Conservation (phyloP, 2,329 filamentous ascomycete species). For the Colletotrichum kahawae region DNA sequence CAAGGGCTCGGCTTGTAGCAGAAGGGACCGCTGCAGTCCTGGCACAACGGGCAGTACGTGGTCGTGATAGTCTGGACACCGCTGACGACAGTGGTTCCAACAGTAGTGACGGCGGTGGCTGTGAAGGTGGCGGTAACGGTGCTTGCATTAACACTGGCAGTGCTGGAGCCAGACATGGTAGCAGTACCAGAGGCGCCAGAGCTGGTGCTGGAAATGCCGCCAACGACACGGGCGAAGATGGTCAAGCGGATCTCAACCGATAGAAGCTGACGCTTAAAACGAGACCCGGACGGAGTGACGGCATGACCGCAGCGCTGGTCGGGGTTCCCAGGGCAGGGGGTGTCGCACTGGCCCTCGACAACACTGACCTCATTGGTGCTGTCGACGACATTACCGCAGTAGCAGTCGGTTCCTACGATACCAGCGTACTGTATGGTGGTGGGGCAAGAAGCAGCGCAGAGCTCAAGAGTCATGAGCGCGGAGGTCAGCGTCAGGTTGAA, state of each 20-base stretch:
- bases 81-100: neutral
- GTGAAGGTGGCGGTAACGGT: conserved; percentile 1
- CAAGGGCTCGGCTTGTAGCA: neutral
- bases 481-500: conserved; percentile 24
- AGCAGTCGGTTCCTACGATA: conserved; percentile 16
- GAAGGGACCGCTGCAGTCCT: neutral
- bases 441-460: conserved; percentile 29
- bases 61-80: neutral
- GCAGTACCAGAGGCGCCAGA: neutral
- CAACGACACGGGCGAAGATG: neutral
- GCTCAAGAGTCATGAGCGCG: conserved; percentile 24
- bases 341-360: conserved; percentile 33
- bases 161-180: neutral
- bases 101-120: neutral
- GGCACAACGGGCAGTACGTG: neutral
- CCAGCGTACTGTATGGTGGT: conserved; percentile 1
- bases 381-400: conserved; percentile 22
- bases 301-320: conserved; percentile 47
- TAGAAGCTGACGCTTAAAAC: neutral
- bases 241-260: neutral
- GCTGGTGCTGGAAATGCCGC: neutral
- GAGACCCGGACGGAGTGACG: neutral
- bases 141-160: neutral
- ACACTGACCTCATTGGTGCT: neutral
- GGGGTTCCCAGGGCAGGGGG: conserved; percentile 44